phyloP scores from a whole-genome alignment of 768 basidiomycete genomes.

The Podaxis mareebaensis region DNA sequence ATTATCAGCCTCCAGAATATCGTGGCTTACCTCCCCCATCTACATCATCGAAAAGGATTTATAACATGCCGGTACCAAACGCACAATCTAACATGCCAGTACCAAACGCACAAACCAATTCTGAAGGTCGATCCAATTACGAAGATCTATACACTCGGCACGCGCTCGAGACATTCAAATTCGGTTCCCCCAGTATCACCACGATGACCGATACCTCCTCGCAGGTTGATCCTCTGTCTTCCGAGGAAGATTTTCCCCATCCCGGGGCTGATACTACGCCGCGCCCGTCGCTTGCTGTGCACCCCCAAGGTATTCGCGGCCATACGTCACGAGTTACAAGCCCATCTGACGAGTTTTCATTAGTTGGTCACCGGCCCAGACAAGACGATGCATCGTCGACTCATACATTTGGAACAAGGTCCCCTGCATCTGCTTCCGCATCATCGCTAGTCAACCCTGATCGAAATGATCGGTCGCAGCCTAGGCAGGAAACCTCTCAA shows the following conservation, averaged over 20 bases:
- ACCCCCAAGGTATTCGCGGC: conserved; percentile 25
- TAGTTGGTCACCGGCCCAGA: conserved; percentile 12
- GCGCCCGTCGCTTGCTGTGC: conserved; percentile 46
- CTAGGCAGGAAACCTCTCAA: not conserved
- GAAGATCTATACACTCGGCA: conserved; percentile 42
- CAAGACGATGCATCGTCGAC: conserved; percentile 45
- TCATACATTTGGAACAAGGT: conserved; percentile 47
- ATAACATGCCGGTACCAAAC: conserved; percentile 11
- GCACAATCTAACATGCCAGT: conserved; percentile 7
- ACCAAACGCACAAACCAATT: not conserved
- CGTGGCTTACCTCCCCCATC: conserved; percentile 10
- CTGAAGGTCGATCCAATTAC: not conserved
- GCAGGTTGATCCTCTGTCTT: conserved; percentile 22
- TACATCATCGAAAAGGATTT: conserved; percentile 13
- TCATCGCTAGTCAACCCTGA: conserved; percentile 40
- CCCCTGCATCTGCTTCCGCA: conserved; percentile 46
- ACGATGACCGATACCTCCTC: conserved; percentile 36
- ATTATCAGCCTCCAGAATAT: conserved; percentile 13
- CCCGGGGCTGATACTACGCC: conserved; percentile 46
- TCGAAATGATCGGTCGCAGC: conserved; percentile 19
- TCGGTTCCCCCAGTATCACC: conserved; percentile 40
- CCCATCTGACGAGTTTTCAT: conserved; percentile 1
- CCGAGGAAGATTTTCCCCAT: conserved; percentile 34
- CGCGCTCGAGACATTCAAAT: conserved; percentile 47
- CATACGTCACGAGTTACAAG: conserved; percentile 30